Conservation (phyloP, 2,329 filamentous ascomycete genomes). For the Chaetomiaceae sp. region DNA sequence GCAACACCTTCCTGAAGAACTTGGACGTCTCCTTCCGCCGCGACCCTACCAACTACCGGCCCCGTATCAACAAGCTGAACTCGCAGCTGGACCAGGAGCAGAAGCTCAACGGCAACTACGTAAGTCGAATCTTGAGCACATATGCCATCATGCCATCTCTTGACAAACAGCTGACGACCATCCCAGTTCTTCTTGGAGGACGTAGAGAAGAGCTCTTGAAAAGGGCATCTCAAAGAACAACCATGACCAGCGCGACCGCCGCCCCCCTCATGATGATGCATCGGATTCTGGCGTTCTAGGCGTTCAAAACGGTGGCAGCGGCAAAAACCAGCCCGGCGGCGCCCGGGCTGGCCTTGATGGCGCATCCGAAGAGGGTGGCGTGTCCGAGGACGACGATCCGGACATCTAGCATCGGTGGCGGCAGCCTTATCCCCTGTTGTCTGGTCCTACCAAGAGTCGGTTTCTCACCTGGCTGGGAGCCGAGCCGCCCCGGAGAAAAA, state of each 20-base stretch:
- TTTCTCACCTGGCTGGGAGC: not conserved
- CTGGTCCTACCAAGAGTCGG: conserved; percentile 48
- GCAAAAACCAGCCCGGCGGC: conserved; percentile 25
- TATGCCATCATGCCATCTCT: not conserved
- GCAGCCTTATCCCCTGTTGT: conserved; percentile 63
- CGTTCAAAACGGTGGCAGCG: conserved; percentile 41
- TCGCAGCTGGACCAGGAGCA: conserved; percentile 97
- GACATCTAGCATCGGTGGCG: conserved; percentile 56
- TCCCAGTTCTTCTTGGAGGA: conserved; percentile 91
- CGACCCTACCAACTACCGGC: conserved; percentile 91
- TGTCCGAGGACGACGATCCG: conserved; percentile 61
- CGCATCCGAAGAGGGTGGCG: conserved; percentile 43
- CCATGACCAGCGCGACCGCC: conserved; percentile 27
- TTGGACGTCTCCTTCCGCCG: conserved; percentile 97
- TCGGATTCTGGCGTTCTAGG: conserved; percentile 46
- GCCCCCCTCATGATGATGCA: conserved; percentile 34
- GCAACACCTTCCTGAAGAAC: conserved; percentile 95
- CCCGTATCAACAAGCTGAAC: conserved; percentile 96
- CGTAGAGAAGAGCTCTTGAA: conserved; percentile 53
- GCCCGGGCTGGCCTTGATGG: conserved; percentile 30
- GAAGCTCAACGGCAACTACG: conserved; percentile 88
- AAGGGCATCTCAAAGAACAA: conserved; percentile 51
- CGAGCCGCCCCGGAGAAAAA: not conserved
- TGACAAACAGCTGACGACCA: not conserved
- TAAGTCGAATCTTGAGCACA: conserved; percentile 48